Conservation (phyloP, 2,329 filamentous ascomycete genomes). For the Colletotrichum melonis region DNA sequence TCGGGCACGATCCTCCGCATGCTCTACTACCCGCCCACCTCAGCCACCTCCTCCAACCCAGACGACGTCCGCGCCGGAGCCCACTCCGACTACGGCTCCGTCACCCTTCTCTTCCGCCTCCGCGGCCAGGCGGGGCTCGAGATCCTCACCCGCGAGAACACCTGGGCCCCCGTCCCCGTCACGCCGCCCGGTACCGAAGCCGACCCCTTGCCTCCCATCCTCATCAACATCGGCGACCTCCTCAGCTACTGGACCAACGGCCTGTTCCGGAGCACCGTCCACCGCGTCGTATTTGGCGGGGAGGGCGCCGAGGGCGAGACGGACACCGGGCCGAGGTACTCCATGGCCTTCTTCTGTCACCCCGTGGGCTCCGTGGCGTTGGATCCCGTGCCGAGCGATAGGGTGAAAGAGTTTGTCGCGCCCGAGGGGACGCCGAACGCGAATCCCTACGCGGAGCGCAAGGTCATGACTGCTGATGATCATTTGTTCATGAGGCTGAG, state of each 20-base stretch:
- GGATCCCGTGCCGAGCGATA: conserved; percentile 69
- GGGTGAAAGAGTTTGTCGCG: conserved; percentile 58
- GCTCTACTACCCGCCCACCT: conserved; percentile 76
- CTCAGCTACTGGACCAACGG: conserved; percentile 92
- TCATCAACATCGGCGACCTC: conserved; percentile 81
- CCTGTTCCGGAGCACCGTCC: conserved; percentile 86
- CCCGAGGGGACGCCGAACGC: conserved; percentile 43
- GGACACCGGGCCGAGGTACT: conserved; percentile 66
- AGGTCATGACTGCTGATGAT: conserved; percentile 71
- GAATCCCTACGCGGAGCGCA: conserved; percentile 63
- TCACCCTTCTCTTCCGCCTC: conserved; percentile 86
- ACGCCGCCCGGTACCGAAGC: conserved; percentile 68
- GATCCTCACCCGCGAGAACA: conserved; percentile 70
- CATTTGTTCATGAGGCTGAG: conserved; percentile 71
- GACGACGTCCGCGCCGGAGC: conserved; percentile 87
- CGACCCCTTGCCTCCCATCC: conserved; percentile 75
- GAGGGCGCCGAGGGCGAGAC: conserved; percentile 53
- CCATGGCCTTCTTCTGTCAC: conserved; percentile 77
- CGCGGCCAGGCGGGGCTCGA: conserved; percentile 88
- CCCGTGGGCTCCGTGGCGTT: conserved; percentile 65
- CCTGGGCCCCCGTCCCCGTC: conserved; percentile 75
- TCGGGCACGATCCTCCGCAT: conserved; percentile 74
- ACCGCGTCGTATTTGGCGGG: conserved; percentile 80
- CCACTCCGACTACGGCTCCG: conserved; percentile 86
- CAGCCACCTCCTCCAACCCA: conserved; percentile 53